Percentiles rank a stretch among this genome's conserved stretches.
Evolutionary conservation across 2,329 filamentous ascomycete genomes (phyloP).

Genomic region (Epichloe aotearoae): DNA sequence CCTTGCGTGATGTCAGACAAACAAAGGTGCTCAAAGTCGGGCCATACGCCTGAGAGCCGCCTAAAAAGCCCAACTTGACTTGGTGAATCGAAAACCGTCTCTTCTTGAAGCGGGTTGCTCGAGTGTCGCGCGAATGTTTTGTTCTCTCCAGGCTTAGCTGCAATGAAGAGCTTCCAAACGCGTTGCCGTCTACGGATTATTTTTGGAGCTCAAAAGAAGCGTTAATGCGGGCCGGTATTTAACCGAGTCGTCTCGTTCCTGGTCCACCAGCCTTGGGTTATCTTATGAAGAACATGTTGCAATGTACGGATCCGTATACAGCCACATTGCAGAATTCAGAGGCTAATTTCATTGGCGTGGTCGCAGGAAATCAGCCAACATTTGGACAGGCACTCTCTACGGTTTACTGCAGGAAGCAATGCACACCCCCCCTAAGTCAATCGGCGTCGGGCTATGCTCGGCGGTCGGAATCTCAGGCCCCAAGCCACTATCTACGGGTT

Average conservation of each 20-base stretch:
- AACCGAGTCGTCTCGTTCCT: neutral
- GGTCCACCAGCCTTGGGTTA: neutral
- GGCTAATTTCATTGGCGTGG: too few relatives aligned
- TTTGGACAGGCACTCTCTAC: too few relatives aligned
- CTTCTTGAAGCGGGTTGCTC: neutral
- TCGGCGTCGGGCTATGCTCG: slow-evolving; percentile 3
- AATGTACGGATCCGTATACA: too few relatives aligned
- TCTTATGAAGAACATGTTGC: too few relatives aligned
- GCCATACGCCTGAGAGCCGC: too few relatives aligned
- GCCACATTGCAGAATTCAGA: too few relatives aligned
- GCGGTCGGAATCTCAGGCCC: neutral
- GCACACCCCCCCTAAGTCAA: neutral
- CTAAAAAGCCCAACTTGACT: neutral
- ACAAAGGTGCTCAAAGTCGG: neutral
- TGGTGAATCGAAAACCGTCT: neutral
- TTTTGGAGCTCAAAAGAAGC: neutral
- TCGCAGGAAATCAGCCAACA: too few relatives aligned
- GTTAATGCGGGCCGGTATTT: neutral
- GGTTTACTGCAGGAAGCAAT: too few relatives aligned
- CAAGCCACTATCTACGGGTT: neutral
- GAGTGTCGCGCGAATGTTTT: neutral
- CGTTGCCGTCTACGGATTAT: neutral
- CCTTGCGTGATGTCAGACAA: neutral
- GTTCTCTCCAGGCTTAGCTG: neutral
- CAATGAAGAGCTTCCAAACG: neutral